These are phyloP conservation scores for Periconia digitata DNA, from an alignment of 2,329 filamentous ascomycete species.

Conservation along the genomic window DNA sequence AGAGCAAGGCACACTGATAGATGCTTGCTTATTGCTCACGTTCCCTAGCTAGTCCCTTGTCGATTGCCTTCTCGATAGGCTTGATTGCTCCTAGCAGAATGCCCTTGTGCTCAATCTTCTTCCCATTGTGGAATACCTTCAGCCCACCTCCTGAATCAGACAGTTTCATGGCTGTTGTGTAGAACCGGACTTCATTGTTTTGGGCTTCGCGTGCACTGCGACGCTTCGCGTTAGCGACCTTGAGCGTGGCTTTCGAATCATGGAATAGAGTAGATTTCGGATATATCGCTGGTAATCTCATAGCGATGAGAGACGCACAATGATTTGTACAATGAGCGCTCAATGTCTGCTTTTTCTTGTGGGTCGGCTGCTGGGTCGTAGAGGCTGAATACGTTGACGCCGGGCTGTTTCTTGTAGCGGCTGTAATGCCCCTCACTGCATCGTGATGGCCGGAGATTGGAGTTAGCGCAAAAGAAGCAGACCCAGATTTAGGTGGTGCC, in stretches of 20 bases:
- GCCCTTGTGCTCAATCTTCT: slow-evolving; percentile 7
- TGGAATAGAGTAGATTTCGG: too few species aligned
- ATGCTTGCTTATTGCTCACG: not conserved
- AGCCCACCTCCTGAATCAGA: slow-evolving; percentile 7
- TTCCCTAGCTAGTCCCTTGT: slow-evolving; percentile 9
- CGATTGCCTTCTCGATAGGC: slow-evolving; percentile 1
- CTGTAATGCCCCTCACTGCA: slow-evolving; percentile 2
- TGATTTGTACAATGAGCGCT: slow-evolving; percentile 1
- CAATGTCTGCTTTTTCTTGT: slow-evolving; percentile 3
- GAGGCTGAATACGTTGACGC: slow-evolving; percentile 9
- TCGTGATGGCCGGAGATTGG: too few species aligned
- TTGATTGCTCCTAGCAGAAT: slow-evolving; percentile 6
- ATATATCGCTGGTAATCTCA: too few species aligned
- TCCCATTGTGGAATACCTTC: slow-evolving; percentile 5
- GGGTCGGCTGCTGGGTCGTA: slow-evolving; percentile 4
- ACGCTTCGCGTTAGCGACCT: not conserved
- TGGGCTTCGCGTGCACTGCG: slow-evolving; percentile 1
- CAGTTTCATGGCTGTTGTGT: slow-evolving; percentile 4
- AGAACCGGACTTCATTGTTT: slow-evolving; percentile 7
- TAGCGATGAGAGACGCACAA: slow-evolving; percentile 3
- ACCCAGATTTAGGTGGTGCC: too few species aligned
- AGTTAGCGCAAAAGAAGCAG: too few species aligned
- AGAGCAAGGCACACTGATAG: too few species aligned
- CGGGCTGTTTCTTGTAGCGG: slow-evolving; percentile 8
- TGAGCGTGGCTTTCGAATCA: too few species aligned